A percentile compares a stretch with the other conserved stretches of the same genome.
Conservation (phyloP, 1,284 basidiomycete species). For the Apiotrichum veenhuisii region DNA sequence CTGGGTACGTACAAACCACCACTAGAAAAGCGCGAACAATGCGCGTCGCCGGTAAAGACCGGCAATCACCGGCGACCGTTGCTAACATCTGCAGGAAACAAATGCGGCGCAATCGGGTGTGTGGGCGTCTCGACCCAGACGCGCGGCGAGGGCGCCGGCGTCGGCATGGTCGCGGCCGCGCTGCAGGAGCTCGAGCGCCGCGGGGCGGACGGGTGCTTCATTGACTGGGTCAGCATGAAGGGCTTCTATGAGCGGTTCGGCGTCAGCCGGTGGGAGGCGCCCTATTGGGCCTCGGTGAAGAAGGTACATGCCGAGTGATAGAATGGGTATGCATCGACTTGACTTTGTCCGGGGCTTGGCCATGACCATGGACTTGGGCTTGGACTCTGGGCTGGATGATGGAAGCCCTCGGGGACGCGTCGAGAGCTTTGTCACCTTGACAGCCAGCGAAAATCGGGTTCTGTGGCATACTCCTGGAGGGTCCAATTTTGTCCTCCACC, state of each 20-base stretch:
- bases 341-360: too few species aligned
- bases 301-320: background rate
- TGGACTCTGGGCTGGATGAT: too few species aligned
- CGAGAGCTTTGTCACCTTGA: too few species aligned
- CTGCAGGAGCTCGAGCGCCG: constrained; percentile 14
- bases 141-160: constrained; percentile 18
- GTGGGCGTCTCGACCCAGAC: constrained; percentile 19
- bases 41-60: too few species aligned
- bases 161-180: constrained; percentile 21
- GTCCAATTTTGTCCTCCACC: too few species aligned
- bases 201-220: constrained; percentile 27
- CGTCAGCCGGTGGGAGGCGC: constrained; percentile 17
- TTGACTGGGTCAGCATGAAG: constrained; percentile 28
- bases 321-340: background rate
- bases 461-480: too few species aligned
- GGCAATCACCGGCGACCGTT: too few species aligned
- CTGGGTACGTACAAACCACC: constrained; percentile 10
- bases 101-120: constrained; percentile 19
- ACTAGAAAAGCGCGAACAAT: too few species aligned
- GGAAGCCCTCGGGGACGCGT: too few species aligned
- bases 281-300: constrained; percentile 7
- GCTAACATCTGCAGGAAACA: constrained; percentile 9
- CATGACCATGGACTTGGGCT: too few species aligned
- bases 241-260: constrained; percentile 28
- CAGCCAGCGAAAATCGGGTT: too few species aligned